Evolutionary conservation across 352 stramenopile species (phyloP).

Genomic region (Blastocystis hominis): DNA sequence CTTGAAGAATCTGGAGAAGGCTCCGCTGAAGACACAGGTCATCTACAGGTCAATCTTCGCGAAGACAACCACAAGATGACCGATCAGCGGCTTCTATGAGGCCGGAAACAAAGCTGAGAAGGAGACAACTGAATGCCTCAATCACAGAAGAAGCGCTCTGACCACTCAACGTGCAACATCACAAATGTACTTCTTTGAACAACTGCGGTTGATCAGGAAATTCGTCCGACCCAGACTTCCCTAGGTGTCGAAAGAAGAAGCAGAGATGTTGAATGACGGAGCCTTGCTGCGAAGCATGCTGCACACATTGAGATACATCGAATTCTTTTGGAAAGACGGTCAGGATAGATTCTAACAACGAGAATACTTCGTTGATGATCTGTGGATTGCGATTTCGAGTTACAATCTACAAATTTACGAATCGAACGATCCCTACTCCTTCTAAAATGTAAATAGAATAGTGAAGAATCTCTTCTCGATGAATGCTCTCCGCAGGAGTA

Average conservation of each 20-base stretch:
- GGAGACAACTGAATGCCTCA: background rate
- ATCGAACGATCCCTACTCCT: background rate
- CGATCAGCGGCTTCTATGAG: background rate
- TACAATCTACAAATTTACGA: background rate
- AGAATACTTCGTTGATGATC: background rate
- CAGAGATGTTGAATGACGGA: background rate
- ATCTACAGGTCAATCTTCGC: background rate
- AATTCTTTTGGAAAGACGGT: background rate
- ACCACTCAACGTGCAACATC: background rate
- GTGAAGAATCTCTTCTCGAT: background rate
- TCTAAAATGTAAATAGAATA: background rate
- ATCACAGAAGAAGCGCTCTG: background rate
- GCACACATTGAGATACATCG: background rate
- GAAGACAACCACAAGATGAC: background rate
- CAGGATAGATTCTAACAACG: background rate
- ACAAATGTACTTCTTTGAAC: background rate
- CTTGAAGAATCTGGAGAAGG: background rate
- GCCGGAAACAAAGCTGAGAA: background rate
- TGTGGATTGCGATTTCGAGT: background rate
- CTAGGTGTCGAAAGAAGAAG: background rate
- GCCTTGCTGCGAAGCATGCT: background rate
- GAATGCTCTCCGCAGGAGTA: background rate
- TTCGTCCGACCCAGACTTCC: background rate
- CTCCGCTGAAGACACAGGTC: background rate
- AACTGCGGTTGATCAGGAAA: no score